A percentile compares a stretch with the other conserved stretches of the same genome.
These are phyloP conservation scores for Mycena olivaceomarginata DNA, from an alignment of 768 basidiomycete genomes.

Conservation along the genomic window DNA sequence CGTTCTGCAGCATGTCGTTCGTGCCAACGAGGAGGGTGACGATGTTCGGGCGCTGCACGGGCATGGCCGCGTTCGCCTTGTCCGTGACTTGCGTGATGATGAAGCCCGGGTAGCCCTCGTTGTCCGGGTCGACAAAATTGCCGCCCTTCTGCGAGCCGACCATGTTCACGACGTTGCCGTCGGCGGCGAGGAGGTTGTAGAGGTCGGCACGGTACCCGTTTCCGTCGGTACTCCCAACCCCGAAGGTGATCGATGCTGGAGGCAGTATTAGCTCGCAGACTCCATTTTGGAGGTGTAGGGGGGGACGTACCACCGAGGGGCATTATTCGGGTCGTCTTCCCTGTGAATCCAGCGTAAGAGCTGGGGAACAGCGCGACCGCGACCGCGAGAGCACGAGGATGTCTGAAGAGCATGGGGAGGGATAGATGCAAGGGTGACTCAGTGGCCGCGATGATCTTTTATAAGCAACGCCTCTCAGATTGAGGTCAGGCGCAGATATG, in stretches of 20 bases:
- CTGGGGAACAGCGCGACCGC: no score
- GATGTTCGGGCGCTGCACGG: constrained; percentile 27
- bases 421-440: no score
- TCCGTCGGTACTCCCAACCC: constrained; percentile 8
- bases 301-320: not conserved
- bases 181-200: constrained; percentile 37
- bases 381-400: no score
- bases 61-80: constrained; percentile 12
- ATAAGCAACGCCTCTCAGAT: no score
- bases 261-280: no score
- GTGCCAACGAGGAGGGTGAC: constrained; percentile 34
- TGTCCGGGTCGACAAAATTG: constrained; percentile 10
- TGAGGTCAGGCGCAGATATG: no score
- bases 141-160: constrained; percentile 27
- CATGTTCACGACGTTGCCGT: constrained; percentile 31
- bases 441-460: no score
- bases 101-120: constrained; percentile 34
- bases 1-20: constrained; percentile 17
- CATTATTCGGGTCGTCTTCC: not conserved
- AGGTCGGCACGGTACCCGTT: constrained; percentile 29
- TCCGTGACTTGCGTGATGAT: constrained; percentile 18
- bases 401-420: no score
- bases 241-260: constrained; percentile 19
- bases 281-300: no score
- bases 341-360: not conserved